These are phyloP conservation scores for Pezizomycotina sp. DNA, from an alignment of 2,329 filamentous ascomycete species.

Conservation along the genomic window DNA sequence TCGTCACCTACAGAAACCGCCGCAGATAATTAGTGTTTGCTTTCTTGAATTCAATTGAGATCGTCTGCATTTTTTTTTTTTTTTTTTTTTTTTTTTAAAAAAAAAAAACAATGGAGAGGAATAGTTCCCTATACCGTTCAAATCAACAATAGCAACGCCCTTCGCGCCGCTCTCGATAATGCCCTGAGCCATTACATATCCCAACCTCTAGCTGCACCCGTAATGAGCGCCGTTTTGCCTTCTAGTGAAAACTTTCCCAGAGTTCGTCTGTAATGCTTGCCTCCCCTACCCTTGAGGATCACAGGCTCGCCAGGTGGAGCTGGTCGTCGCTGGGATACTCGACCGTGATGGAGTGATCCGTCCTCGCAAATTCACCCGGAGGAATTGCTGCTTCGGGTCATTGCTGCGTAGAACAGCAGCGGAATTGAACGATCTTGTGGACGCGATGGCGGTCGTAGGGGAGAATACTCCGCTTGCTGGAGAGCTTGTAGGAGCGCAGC, in stretches of 20 bases:
- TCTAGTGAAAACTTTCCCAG: constrained; percentile 75
- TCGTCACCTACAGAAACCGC: constrained; percentile 52
- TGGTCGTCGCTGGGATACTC: constrained; percentile 62
- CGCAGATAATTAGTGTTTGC: constrained; percentile 1
- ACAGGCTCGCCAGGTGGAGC: constrained; percentile 56
- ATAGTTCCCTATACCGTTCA: constrained; percentile 54
- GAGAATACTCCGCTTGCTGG: no score
- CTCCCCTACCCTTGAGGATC: no score
- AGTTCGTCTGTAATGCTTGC: constrained; percentile 71
- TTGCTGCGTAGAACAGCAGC: no score
- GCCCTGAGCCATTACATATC: constrained; percentile 82
- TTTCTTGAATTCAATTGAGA: not conserved
- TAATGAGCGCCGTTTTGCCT: constrained; percentile 67
- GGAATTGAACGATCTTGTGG: no score
- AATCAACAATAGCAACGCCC: constrained; percentile 82
- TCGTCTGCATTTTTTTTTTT: constrained; percentile 4
- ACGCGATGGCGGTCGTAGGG: no score
- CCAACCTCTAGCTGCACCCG: constrained; percentile 74
- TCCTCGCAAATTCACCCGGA: constrained; percentile 56
- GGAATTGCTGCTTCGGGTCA: no score
- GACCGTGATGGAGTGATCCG: constrained; percentile 59
- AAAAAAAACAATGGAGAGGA: constrained; percentile 14
- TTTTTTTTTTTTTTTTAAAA: not conserved
- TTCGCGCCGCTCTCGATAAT: constrained; percentile 73
- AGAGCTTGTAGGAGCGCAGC: no score